Evolutionary conservation across 2,329 filamentous ascomycete species (phyloP), one percentile per base, ranked within the genome.

Genomic region (Ascochyta viciae-villosae): DNA sequence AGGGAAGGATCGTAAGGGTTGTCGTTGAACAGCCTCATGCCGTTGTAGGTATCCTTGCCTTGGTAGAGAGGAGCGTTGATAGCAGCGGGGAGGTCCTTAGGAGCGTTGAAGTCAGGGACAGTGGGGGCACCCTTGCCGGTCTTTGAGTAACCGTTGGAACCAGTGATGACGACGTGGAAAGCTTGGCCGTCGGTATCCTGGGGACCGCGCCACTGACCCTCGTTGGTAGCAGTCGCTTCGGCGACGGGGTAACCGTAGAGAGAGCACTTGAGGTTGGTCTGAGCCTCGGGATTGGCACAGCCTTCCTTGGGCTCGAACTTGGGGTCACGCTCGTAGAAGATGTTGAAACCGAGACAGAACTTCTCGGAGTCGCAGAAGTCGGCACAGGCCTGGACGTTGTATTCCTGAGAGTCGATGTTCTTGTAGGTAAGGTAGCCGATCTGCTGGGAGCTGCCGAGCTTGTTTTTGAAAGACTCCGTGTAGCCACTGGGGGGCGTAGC

Each of bases 141-240:
- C 59, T 66, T 73, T 40, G 67, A 70, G 64, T 73, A 72, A 47
- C 66, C 65, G 41, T 71, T 71, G 54, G 62, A 67, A 35, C 66
- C 68, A 29, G 52, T 54, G 38, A 71, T 65, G 46, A 68, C 64
- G n/a, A 70, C 66, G 3, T 69, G 56, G 59, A 70, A 71, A 23
- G 59, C 40, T 22, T 64, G 42, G 22, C 53, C 53, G 12, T 38
- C 41, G 15, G 24, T n/a, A 35, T 56, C 53, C 47, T 56, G 16
- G 22, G 53, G 53, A 39, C 53, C 53, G 22, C 64, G 64, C 50
- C 51, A 66, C 41, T 71, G 65, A 43, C 68, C 68, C 4, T 55
- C 24, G 45, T 71, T 71, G 45, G 63, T 66, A 33, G 67, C 65
- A 6, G 63, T 49, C 2, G 22, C 26, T 10, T 31, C 3, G 7